Percentiles rank a stretch among this genome's conserved stretches.
Evolutionary conservation across 108 stramenopile species (phyloP).

Genomic region (Cyclotella cryptica): DNA sequence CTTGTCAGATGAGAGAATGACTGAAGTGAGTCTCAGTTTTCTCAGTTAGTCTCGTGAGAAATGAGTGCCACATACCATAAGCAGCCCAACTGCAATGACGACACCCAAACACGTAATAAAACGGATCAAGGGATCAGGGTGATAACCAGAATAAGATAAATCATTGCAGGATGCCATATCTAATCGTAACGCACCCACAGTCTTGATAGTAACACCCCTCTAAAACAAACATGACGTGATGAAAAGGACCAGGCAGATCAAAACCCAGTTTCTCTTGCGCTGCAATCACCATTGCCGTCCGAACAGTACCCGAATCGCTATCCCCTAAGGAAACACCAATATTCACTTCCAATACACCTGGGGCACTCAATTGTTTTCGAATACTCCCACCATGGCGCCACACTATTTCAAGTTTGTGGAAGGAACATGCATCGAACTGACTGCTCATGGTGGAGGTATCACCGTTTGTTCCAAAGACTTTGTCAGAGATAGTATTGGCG

Average conservation of each 20-base stretch:
- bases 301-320: constrained; percentile 14
- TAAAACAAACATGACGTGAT: constrained; percentile 43
- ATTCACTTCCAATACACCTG: constrained; percentile 42
- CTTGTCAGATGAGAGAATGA: constrained; percentile 23
- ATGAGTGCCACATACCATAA: background rate
- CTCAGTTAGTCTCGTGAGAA: background rate
- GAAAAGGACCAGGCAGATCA: constrained; percentile 36
- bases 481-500: constrained; percentile 35
- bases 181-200: constrained; percentile 4
- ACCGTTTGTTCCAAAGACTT: constrained; percentile 48
- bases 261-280: constrained; percentile 24
- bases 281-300: background rate
- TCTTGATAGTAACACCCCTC: constrained; percentile 31
- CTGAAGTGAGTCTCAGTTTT: background rate
- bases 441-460: constrained; percentile 25
- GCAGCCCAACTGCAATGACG: background rate
- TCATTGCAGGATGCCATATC: background rate
- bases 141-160: background rate
- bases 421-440: constrained; percentile 43
- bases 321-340: constrained; percentile 19
- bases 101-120: background rate
- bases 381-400: constrained; percentile 11
- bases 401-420: constrained; percentile 36
- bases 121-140: too few species aligned
- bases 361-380: constrained; percentile 16